Evolutionary conservation across 2,329 filamentous ascomycete species (phyloP), one percentile per base, ranked within the genome.

Genomic region (Penicillium sp.): DNA sequence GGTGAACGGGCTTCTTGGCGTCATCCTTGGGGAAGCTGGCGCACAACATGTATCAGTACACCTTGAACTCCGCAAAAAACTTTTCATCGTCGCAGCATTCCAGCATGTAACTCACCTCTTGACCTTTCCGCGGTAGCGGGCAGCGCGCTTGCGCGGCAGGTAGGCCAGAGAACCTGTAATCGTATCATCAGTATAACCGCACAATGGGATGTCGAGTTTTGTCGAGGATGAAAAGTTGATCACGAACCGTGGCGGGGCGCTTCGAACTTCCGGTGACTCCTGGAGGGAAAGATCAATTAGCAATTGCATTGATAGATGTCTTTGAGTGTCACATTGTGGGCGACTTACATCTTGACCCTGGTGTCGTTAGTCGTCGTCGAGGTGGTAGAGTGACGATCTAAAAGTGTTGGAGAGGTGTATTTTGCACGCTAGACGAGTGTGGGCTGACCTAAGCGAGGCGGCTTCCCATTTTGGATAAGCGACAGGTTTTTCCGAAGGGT

Each of bases 11-110:
- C 89, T 98, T 96, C 90, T 98, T 98, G 77, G 92, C 85, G 86
- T 99, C 93, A 90, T 99, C 95, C 90, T 98, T 98, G 78, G 95
- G 95, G 89, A 99, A 99, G 82, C 91, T 96, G 76, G 72, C 56
- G 63, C 60, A 60, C 55, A 63, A 52, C 48, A 21, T 60, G 55
- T 72, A 63, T 76, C 63, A 73, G 68, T 64, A 69, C 68, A 68
- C 62, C 51, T 39, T 51, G 41, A 29, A 58, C 57, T 45, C 46
- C 39, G 39, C 51, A 46, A 57, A 33, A 61, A 64, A 44, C 55
- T 63, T 63, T 61, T 58, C 46, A 33, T 39, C 47, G 33, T 35
- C 55, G 37, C 41, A 47, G 43, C 33, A 55, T 35, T 44, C 16
- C 31, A 48, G 31, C n/a, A 21, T 54, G 50, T 49, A 52, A 73